phyloP scores from a whole-genome alignment of 257 asterid species.

The Scutellaria galericulata region DNA sequence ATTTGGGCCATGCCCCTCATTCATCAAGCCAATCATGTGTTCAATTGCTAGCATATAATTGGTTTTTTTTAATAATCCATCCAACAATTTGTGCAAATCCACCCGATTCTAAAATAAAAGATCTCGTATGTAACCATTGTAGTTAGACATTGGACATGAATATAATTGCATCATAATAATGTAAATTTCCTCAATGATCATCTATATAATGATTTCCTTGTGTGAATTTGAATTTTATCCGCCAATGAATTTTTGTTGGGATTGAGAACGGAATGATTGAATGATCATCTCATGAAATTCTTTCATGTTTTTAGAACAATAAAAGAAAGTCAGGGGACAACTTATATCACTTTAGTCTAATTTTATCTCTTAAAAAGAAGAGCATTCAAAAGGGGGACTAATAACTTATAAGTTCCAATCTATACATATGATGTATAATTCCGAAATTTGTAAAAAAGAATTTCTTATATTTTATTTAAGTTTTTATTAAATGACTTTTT shows the following conservation, averaged over 20 bases:
- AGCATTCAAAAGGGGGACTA: constrained; percentile 12
- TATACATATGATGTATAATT: too few species aligned
- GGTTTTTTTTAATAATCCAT: too few species aligned
- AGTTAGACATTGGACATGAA: too few species aligned
- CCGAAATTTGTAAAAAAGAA: too few species aligned
- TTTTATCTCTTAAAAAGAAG: constrained; percentile 33
- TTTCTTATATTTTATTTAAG: neutral
- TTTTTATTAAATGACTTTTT: too few species aligned
- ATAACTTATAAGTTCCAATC: neutral
- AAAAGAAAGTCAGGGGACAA: constrained; percentile 23
- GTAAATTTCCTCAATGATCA: too few species aligned
- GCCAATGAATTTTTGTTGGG: neutral
- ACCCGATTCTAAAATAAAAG: too few species aligned
- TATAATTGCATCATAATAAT: too few species aligned
- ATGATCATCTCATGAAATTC: constrained; percentile 3
- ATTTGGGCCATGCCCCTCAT: constrained; percentile 31
- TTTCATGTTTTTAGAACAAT: constrained; percentile 5
- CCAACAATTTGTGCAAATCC: too few species aligned
- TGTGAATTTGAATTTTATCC: neutral
- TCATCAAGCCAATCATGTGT: constrained; percentile 35
- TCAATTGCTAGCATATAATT: too few species aligned
- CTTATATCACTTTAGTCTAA: constrained; percentile 26
- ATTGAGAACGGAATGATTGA: constrained; percentile 34
- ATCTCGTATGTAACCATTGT: too few species aligned
- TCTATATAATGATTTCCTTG: neutral